Base-by-base conservation (phyloP, 1,284 basidiomycete genomes). In the Naganishia albida region DNA sequence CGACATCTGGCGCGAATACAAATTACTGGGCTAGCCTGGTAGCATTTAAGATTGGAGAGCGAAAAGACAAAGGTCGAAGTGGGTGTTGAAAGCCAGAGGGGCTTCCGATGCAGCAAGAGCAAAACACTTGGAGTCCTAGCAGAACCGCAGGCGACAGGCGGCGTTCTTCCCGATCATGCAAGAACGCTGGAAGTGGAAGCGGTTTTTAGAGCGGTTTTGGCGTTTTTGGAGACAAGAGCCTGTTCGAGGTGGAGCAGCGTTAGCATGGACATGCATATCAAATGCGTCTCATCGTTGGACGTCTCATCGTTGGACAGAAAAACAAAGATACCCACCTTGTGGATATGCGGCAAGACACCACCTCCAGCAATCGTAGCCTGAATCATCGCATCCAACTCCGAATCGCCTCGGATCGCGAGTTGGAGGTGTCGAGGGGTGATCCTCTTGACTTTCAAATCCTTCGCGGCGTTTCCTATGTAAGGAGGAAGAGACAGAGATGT, bases 321-420 rank as follows among this genome's bases (percentile, higher is more conserved):
- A 2, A 30, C 4, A 6, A 16, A n/a, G 15, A 25, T 13, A 63
- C 76, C 25, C 44, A 78, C 78, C 86, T 95, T 95, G 86, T 97
- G 93, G 75, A 97, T 97, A 83, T 96, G 94, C 15, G 93, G 93
- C 71, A 97, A 78, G 2, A 97, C 93, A 84, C 93, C 93, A 82
- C 89, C 89, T 68, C 91, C 90, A 16, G 83, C 82, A 66, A 85
- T 84, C 44, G 83, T 84, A 50, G 83, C 83, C 63, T 81, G 76
- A 68, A 84, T 81, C 63, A 84, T 74, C 43, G 80, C 74, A 73
- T 84, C 81, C 59, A 80, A 74, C 72, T 80, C 79, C 76, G 97
- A 93, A 78, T 98, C 95, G 57, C 94, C 94, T 69, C 94, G 90
- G 72, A 98, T 97, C 39, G 94, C 78, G 38, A 80, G 72, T 66